Percentiles rank a stretch among this genome's conserved stretches.
Evolutionary conservation across 2,329 filamentous ascomycete species (phyloP).

Genomic region (Trichoderma sp.): DNA sequence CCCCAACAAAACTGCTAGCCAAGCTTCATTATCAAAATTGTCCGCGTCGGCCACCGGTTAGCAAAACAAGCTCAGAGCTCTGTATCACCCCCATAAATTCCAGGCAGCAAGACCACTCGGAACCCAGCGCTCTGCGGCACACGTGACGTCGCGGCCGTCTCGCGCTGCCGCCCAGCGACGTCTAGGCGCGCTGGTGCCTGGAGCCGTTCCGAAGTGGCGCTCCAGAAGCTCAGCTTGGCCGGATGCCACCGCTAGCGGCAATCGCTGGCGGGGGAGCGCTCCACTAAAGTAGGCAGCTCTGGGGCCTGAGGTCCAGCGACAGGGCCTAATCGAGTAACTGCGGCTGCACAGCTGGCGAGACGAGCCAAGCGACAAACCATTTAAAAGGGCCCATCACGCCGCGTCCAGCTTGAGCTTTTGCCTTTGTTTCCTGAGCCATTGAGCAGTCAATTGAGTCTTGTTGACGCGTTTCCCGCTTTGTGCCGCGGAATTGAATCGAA

Average conservation of each 20-base stretch:
- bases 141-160: conserved; percentile 35
- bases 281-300: conserved; percentile 15
- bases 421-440: background rate
- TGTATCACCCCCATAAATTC: conserved; percentile 12
- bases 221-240: background rate
- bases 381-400: conserved; percentile 11
- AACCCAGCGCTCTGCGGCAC: background rate
- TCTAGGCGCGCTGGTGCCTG: conserved; percentile 32
- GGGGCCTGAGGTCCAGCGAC: background rate
- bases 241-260: background rate
- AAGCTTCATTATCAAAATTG: background rate
- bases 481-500: background rate
- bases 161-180: conserved; percentile 28
- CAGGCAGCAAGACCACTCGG: conserved; percentile 15
- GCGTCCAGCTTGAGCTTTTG: background rate
- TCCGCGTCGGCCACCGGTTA: background rate
- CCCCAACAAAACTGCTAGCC: background rate
- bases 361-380: conserved; percentile 8
- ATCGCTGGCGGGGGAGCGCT: background rate
- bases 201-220: background rate
- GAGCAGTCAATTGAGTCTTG: background rate
- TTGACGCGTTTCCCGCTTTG: background rate
- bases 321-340: conserved; percentile 1
- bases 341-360: conserved; percentile 1
- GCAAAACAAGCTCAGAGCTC: background rate